Base-by-base conservation (phyloP, 108 stramenopile genomes). In the Skeletonema menzelii region DNA sequence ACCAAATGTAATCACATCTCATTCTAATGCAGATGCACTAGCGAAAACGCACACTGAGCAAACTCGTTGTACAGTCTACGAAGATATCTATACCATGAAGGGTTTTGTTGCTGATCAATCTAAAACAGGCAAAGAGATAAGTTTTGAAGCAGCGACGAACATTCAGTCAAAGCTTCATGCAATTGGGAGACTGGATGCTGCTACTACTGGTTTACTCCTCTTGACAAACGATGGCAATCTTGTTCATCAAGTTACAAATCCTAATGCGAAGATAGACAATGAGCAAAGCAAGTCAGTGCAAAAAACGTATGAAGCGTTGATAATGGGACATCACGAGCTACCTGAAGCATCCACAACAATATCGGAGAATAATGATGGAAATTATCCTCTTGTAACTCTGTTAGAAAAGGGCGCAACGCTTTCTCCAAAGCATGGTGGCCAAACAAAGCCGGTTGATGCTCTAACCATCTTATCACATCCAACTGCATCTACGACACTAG, bases 171-270 rank as follows among this genome's bases (percentile, higher is more conserved):
- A 89, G 59, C 58, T 84, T 14, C 84, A 89, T 76, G 88, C 89
- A 24, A 76, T 90, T 28, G 89, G 89, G 5, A 49, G 89, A 27
- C 65, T 90, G 4, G 89, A 90, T 87, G 85, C 79, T 12, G 87
- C 87, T 66, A 90, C 89, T 11, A 85, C 86, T n/a, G 86, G 89
- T 44, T 68, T 86, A 4, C 66, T 90, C 28, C 70, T 90, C 8
- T 40, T 90, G 12, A 90, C 89, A 17, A 90, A 90, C 49, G 89
- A 90, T 83, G 89, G 89, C 10, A 80, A 82, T 12, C 46, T 90
- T 32, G 84, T 90, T 24, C 86, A 90, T 80, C 70, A 82, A 53
- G 81, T 85, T 26, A 90, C 89, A 17, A 87, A 90, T 72, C 83
- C 79, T 19, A 80, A 49, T 58, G 76, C 89, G 6, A 56, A 60